A percentile compares a stretch with the other conserved stretches of the same genome.
phyloP scores from a whole-genome alignment of 805 yeast genomes.

The Wickerhamiella domercqiae region DNA sequence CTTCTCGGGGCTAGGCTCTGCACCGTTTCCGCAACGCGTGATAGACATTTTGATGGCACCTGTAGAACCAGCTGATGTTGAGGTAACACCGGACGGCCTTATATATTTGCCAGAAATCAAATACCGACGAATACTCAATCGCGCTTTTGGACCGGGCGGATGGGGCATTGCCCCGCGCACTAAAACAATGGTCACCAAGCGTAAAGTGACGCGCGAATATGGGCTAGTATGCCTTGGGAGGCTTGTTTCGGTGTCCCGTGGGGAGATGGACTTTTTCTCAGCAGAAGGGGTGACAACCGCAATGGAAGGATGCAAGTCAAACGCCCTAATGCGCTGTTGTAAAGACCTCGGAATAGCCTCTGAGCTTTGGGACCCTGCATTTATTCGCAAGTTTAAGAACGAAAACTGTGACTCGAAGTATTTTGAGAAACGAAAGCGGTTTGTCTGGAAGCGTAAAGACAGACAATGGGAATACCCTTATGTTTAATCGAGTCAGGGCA shows the following conservation, averaged over 20 bases:
- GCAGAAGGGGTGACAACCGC: conserved; percentile 87
- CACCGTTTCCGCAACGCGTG: conserved; percentile 52
- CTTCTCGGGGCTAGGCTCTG: conserved; percentile 69
- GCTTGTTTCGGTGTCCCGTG: conserved; percentile 80
- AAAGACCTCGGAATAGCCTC: conserved; percentile 94
- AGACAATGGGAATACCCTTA: conserved; percentile 77
- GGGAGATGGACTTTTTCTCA: conserved; percentile 85
- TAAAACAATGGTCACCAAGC: conserved; percentile 60
- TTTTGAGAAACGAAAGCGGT: conserved; percentile 63
- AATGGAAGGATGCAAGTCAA: conserved; percentile 91
- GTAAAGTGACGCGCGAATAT: conserved; percentile 74
- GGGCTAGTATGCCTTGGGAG: conserved; percentile 79
- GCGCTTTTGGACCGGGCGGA: conserved; percentile 95
- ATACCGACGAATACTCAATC: conserved; percentile 74
- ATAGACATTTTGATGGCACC: conserved; percentile 47
- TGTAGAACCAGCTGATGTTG: conserved; percentile 60
- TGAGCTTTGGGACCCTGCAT: conserved; percentile 93
- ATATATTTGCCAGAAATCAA: conserved; percentile 89
- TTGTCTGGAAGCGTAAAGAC: conserved; percentile 82
- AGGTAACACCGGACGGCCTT: conserved; percentile 90
- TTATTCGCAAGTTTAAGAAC: conserved; percentile 54
- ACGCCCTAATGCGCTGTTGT: conserved; percentile 95
- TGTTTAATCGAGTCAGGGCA: no score
- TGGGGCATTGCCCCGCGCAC: conserved; percentile 97
- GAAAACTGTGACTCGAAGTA: conserved; percentile 63